Base-by-base conservation (phyloP, 805 yeast genomes). In the Wickerhamomyces subpelliculosus region DNA sequence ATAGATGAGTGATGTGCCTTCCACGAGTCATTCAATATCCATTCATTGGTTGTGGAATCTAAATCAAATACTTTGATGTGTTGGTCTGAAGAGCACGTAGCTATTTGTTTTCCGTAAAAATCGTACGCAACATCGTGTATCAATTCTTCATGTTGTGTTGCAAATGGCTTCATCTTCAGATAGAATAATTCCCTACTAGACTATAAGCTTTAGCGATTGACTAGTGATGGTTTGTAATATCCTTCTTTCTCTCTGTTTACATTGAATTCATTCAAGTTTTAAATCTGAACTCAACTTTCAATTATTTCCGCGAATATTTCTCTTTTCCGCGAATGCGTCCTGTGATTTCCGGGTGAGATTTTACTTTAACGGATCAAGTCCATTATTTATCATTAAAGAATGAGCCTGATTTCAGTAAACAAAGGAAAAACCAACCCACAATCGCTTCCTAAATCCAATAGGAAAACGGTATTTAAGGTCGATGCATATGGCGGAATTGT, bases 21-120 rank as follows among this genome's bases (percentile, higher is more conserved):
- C 94, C 96, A 93, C 34, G 84, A 79, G 60, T 90, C 97, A 52
- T 81, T 80, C 39, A 85, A 62, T 16, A 75, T 74, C 97, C 97
- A 93, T 16, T 78, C 71, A n/a, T 73, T 75, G 2, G 81, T 70
- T 21, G 71, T 63, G 13, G 78, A 61, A 48, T 81, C 84, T 25
- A 83, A 65, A 55, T 85, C 90, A 57, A 88, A 93, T 24, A 93
- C 89, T 53, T 87, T 86, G 44, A 93, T 74, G 53, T 86, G 95
- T 52, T 89, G 96, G 61, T 93, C 98, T 0, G 95, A 85, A 4
- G 96, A 86, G 42, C 95, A 89, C 0, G 97, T 90, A 3, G 97
- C 98, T 40, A 93, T 68, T 44, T 88, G 85, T 38, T 80, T 77
- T 2, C 98, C 97, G 55, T 90, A 90, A 61, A 83, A 90, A 60